A percentile compares a stretch with the other conserved stretches of the same genome.
These are phyloP conservation scores for Amanita phalloides DNA, from an alignment of 768 basidiomycete genomes.

Conservation along the genomic window DNA sequence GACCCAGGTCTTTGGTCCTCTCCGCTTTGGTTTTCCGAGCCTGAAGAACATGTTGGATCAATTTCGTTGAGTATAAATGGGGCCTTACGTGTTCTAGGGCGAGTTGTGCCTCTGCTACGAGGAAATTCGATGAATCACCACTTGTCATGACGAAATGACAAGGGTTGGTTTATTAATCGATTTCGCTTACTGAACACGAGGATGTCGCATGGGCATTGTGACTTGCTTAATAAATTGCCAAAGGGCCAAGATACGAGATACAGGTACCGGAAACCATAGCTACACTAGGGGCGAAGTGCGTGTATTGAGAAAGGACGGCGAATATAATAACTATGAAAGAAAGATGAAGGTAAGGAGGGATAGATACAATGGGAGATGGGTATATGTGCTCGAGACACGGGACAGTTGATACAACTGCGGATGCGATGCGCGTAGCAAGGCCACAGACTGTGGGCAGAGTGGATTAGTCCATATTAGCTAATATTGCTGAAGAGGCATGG, in stretches of 20 bases:
- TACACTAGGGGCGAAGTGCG: constrained; percentile 7
- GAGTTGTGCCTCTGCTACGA: constrained; percentile 67
- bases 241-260: constrained; percentile 1
- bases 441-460: neutral
- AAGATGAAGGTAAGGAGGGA: neutral
- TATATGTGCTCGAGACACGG: neutral
- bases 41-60: constrained; percentile 22
- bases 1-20: constrained; percentile 59
- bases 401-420: constrained; percentile 3
- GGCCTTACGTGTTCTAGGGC: constrained; percentile 42
- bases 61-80: neutral
- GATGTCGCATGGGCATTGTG: neutral
- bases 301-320: neutral
- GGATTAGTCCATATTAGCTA: constrained; percentile 2
- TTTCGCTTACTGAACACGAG: neutral
- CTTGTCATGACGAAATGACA: constrained; percentile 10
- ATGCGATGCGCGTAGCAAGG: neutral
- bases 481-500: constrained; percentile 1
- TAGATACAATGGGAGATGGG: constrained; percentile 2
- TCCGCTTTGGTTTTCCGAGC: constrained; percentile 66
- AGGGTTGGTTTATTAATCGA: neutral
- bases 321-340: neutral
- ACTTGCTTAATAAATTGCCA: neutral
- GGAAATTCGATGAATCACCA: constrained; percentile 39
- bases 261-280: constrained; percentile 4